Evolutionary conservation across 305 asterid genomes (phyloP).

Genomic region (Vinca major): DNA sequence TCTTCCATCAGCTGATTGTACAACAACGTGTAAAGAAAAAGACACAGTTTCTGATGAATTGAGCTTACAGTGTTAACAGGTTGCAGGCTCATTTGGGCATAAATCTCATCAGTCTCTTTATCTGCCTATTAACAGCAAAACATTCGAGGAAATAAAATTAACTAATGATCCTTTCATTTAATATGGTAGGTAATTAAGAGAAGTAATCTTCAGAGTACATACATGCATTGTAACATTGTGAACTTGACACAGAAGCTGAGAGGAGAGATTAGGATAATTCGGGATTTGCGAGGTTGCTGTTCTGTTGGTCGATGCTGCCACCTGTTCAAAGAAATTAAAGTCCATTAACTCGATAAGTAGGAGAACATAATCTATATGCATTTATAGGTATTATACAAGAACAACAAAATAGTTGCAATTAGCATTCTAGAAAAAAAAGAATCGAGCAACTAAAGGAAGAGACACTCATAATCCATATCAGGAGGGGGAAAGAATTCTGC

Average conservation of each 20-base stretch:
- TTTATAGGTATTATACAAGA: not conserved
- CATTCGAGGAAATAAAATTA: not conserved
- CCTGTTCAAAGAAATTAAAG: slow-evolving; percentile 33
- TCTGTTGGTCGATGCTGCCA: slow-evolving; percentile 84
- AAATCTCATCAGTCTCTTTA: slow-evolving; percentile 88
- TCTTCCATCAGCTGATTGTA: not conserved
- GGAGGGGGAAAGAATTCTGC: not conserved
- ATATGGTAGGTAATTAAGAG: not conserved
- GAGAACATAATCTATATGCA: not conserved
- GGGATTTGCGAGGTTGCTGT: slow-evolving; percentile 77
- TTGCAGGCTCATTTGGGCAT: slow-evolving; percentile 92
- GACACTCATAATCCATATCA: not conserved
- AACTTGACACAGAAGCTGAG: slow-evolving; percentile 83
- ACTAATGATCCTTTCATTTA: not conserved
- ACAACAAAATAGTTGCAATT: not conserved
- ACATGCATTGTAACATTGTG: slow-evolving; percentile 84
- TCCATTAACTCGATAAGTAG: slow-evolving; percentile 11
- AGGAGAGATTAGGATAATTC: slow-evolving; percentile 76
- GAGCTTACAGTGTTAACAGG: slow-evolving; percentile 70
- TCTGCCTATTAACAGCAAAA: slow-evolving; percentile 52
- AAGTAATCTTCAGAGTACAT: slow-evolving; percentile 18
- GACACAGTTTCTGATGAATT: not conserved
- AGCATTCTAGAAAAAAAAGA: not conserved
- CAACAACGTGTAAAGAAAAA: not conserved
- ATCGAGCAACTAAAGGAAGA: not conserved